phyloP scores from a whole-genome alignment of 192 early-diverging fungal genomes.

The Coemansia sp. region DNA sequence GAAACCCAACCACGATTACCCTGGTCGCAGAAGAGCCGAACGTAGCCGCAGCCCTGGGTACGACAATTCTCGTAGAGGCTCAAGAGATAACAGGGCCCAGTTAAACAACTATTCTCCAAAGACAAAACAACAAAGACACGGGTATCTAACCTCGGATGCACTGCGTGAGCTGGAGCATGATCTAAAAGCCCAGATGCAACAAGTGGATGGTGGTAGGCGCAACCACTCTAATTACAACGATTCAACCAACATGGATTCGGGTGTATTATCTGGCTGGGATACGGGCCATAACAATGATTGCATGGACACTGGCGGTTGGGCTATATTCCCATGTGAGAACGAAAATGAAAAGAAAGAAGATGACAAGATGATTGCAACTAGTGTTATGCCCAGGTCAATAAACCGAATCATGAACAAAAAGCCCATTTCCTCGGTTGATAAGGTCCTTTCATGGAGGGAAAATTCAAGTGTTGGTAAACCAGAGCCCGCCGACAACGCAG shows the following conservation, averaged over 20 bases:
- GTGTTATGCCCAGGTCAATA: slow-evolving; percentile 36
- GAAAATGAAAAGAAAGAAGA: background rate
- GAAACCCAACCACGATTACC: background rate
- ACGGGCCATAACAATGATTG: background rate
- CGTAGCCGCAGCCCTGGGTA: slow-evolving; percentile 5
- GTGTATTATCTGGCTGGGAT: background rate
- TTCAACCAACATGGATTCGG: no score
- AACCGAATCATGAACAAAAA: slow-evolving; percentile 12
- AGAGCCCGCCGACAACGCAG: background rate
- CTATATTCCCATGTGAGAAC: background rate
- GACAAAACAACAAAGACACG: background rate
- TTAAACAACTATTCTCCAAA: background rate
- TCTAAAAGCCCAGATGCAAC: background rate
- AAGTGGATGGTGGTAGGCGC: background rate
- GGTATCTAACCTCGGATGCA: background rate
- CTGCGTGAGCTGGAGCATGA: background rate
- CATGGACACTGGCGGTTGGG: background rate
- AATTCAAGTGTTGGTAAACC: background rate
- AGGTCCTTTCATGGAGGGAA: slow-evolving; percentile 25
- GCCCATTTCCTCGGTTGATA: slow-evolving; percentile 13
- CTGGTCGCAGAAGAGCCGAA: background rate
- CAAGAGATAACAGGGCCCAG: background rate
- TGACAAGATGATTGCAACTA: background rate
- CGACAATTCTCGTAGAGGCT: background rate
- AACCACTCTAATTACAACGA: background rate